A percentile compares a stretch with the other conserved stretches of the same genome.
Evolutionary conservation across 1,139 yeast species (phyloP).

Genomic region (Chernovozyma sophiae-reginae): DNA sequence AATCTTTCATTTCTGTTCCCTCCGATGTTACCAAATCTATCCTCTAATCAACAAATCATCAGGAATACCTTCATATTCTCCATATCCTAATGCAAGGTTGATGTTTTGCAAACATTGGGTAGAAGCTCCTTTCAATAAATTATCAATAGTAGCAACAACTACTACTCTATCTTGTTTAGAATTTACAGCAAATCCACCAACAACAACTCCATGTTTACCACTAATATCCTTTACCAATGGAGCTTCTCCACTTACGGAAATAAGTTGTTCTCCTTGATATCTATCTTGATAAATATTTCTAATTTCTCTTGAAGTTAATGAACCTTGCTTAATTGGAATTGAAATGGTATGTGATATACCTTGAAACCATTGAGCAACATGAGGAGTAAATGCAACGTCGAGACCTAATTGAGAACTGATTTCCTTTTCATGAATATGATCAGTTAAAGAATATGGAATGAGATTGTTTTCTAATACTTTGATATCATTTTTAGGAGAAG

Average conservation of each 20-base stretch:
- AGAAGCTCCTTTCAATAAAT: conserved; percentile 95
- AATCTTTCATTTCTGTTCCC: neutral
- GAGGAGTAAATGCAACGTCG: conserved; percentile 88
- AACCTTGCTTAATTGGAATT: conserved; percentile 72
- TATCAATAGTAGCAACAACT: conserved; percentile 91
- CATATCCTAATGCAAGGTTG: conserved; percentile 83
- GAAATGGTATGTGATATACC: conserved; percentile 92
- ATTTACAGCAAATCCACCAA: conserved; percentile 95
- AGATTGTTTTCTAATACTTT: conserved; percentile 71
- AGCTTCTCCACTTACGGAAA: conserved; percentile 82
- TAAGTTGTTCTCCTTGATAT: conserved; percentile 82
- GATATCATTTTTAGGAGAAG: conserved; percentile 91
- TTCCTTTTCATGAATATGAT: conserved; percentile 94
- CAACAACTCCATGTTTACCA: conserved; percentile 90
- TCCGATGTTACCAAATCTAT: conserved; percentile 12
- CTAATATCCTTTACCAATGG: conserved; percentile 89
- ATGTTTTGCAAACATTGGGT: conserved; percentile 97
- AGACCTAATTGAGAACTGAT: conserved; percentile 75
- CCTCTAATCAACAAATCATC: conserved; percentile 49
- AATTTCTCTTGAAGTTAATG: conserved; percentile 75
- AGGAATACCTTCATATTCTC: conserved; percentile 95
- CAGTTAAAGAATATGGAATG: conserved; percentile 93
- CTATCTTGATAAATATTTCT: conserved; percentile 84
- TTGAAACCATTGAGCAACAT: conserved; percentile 99
- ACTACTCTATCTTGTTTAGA: conserved; percentile 88